Evolutionary conservation across 306 rosid genomes (phyloP), one percentile per base, ranked within the genome.

Genomic region (Castanea crenata): DNA sequence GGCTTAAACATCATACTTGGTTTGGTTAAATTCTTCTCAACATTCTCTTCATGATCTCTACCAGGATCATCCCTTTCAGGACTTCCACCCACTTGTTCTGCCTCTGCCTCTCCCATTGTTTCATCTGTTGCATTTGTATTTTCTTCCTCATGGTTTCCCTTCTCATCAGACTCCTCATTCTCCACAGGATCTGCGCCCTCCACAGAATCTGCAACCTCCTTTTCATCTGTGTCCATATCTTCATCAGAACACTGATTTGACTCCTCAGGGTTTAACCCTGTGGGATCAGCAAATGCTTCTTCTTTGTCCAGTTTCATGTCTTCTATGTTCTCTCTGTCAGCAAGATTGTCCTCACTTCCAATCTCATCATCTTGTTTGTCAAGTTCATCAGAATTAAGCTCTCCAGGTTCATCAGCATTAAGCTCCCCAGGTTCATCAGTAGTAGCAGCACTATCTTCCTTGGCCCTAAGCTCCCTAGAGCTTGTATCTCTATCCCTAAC

Each of bases 401-500:
- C 78, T 70, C 87, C 81, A 64, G 61, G 77, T 69, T 90, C 94
- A 73, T 84, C 84, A 68, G 67, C 59, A 76, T 82, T 85, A 74
- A 75, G 83, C 82, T 89, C 90, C 31, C 83, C 93, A 55, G 51
- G 81, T 76, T 91, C 89, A 79, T 88, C 79, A 4, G 85, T 76
- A 18, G 85, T 11, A 72, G 81, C 77, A 55, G 82, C 79, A 76
- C 76, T 34, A 62, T 92, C 98, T 65, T 88, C 93, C 82, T 87
- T 92, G 71, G 98, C 96, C 85, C 99, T 87, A 35, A 95, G 80
- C 90, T 92, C 99, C 75, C 78, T 81, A 65, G 83, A 85, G 83
- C 86, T 82, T 57, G 77, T 86, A 79, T 95, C 94, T 71, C 32
- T 77, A 64, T 90, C 96, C 78, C 6, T 76, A 68, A 88, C 90